Evolutionary conservation across 202 grass and related monocot genomes (phyloP).

Genomic region (Saccharum hybrid): DNA sequence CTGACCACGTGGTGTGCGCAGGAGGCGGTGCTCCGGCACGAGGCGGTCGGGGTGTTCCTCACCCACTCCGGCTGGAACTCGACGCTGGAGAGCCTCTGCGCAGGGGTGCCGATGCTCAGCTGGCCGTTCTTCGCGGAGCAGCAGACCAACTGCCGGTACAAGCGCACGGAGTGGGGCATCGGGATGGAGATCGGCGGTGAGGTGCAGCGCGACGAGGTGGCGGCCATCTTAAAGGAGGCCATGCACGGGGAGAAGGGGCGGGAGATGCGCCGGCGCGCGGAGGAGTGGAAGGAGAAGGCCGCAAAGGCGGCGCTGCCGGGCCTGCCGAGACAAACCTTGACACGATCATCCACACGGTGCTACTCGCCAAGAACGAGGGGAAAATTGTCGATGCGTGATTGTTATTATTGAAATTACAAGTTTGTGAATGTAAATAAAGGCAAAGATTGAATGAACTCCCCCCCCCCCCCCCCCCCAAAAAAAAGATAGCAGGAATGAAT

Average conservation of each 20-base stretch:
- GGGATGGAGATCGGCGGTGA: constrained; percentile 53
- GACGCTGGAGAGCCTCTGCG: constrained; percentile 45
- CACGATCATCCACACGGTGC: not conserved
- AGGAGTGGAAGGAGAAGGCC: not conserved
- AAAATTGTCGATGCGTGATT: not conserved
- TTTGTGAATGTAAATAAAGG: too few species aligned
- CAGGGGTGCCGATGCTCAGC: constrained; percentile 53
- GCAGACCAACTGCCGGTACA: constrained; percentile 63
- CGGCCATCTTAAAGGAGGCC: not conserved
- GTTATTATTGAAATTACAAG: not conserved
- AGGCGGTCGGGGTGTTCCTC: constrained; percentile 36
- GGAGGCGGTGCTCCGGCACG: constrained; percentile 41
- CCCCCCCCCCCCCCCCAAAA: too few species aligned
- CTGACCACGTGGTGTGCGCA: constrained; percentile 40
- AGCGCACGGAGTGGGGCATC: constrained; percentile 55
- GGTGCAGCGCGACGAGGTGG: constrained; percentile 23
- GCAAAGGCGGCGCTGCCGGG: not conserved
- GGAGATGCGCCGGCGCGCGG: not conserved
- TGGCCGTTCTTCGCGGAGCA: constrained; percentile 79
- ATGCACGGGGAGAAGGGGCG: not conserved
- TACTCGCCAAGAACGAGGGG: not conserved
- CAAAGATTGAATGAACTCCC: too few species aligned
- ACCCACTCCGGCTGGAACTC: constrained; percentile 74
- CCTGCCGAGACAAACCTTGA: not conserved
- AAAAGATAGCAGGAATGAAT: too few species aligned